These are phyloP conservation scores for Tephrocybe sp. DNA, from an alignment of 768 basidiomycete species.

Conservation along the genomic window DNA sequence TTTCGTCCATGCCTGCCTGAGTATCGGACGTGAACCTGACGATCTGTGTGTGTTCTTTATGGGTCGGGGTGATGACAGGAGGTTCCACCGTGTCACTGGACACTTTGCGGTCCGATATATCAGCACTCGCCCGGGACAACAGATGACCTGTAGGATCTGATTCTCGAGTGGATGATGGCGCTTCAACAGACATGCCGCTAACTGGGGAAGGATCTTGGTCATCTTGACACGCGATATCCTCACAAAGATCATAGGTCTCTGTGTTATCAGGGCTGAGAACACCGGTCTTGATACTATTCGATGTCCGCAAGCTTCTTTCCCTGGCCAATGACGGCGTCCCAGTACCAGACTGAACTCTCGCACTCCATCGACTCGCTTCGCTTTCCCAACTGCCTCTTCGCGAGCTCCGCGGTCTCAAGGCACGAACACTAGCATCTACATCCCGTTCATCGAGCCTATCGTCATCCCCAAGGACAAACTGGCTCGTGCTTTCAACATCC, in stretches of 20 bases:
- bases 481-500: constrained; percentile 68
- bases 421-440: constrained; percentile 84
- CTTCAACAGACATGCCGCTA: constrained; percentile 6
- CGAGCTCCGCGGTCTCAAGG: constrained; percentile 83
- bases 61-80: not conserved
- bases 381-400: constrained; percentile 92
- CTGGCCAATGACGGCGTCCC: constrained; percentile 44
- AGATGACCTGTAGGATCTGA: not conserved
- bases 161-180: constrained; percentile 7
- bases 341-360: constrained; percentile 50
- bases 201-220: constrained; percentile 7
- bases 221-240: constrained; percentile 23
- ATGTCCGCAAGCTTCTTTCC: constrained; percentile 60
- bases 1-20: not conserved
- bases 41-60: constrained; percentile 3
- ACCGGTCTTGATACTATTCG: constrained; percentile 59
- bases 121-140: not conserved
- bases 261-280: constrained; percentile 48
- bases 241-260: constrained; percentile 24
- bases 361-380: constrained; percentile 86
- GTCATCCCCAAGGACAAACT: constrained; percentile 65
- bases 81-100: constrained; percentile 14
- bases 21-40: constrained; percentile 1
- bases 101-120: constrained; percentile 6
- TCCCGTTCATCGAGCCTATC: constrained; percentile 67